Evolutionary conservation across 495 filamentous ascomycete species (phyloP).

Genomic region (Lasiosphaeriaceae sp.): DNA sequence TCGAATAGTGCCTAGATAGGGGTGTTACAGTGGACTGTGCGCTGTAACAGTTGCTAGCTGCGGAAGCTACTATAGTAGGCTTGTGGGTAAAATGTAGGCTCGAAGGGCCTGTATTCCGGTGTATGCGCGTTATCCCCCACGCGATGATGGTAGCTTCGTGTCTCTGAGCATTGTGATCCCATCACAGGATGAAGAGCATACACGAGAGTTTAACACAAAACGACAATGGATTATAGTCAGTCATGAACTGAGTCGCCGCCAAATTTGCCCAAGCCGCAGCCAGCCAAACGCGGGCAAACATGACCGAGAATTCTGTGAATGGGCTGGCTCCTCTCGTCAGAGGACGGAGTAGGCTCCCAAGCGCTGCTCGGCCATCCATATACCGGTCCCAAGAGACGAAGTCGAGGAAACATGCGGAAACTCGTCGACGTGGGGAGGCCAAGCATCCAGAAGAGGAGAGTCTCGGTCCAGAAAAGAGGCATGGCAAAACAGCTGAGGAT

Average conservation of each 20-base stretch:
- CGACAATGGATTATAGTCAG: background rate
- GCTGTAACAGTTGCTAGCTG: no score
- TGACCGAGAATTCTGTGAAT: background rate
- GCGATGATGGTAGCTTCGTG: no score
- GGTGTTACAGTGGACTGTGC: no score
- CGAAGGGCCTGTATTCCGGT: no score
- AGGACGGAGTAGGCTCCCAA: background rate
- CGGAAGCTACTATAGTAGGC: no score
- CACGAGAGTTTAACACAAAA: background rate
- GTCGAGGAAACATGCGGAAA: conserved; percentile 5
- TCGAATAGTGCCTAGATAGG: no score
- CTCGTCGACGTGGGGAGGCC: conserved; percentile 1
- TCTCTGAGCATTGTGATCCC: no score
- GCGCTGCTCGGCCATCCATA: background rate
- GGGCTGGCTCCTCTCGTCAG: background rate
- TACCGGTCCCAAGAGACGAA: background rate
- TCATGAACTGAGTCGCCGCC: background rate
- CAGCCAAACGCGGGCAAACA: conserved; percentile 5
- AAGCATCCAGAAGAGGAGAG: conserved; percentile 5
- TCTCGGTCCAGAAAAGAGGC: conserved; percentile 5
- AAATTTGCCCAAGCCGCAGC: background rate
- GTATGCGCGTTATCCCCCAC: no score
- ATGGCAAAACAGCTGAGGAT: conserved; percentile 1
- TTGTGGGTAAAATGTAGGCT: no score
- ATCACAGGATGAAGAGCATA: background rate